These are phyloP conservation scores for Plasmodium coatneyi DNA, from an alignment of 169 alveolate species.

Conservation along the genomic window DNA sequence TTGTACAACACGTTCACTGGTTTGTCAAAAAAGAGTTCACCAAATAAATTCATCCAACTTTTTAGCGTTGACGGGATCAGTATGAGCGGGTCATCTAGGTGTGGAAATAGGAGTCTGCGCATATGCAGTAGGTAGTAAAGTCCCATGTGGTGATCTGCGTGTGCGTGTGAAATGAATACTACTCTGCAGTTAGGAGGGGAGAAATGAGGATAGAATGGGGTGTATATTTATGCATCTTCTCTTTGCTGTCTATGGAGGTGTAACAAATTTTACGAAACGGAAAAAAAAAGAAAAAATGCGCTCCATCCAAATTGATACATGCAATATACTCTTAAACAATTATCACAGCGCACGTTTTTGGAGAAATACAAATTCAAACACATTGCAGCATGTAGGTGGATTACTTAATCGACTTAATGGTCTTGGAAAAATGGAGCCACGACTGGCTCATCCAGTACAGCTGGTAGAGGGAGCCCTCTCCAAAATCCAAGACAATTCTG, in stretches of 20 bases:
- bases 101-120: constrained; percentile 76
- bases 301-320: not conserved
- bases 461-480: constrained; percentile 93
- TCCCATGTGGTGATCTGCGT: constrained; percentile 91
- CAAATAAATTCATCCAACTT: constrained; percentile 52
- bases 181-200: constrained; percentile 72
- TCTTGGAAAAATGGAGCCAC: constrained; percentile 71
- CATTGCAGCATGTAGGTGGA: not conserved
- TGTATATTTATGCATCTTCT: not conserved
- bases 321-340: not conserved
- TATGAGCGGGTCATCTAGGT: constrained; percentile 50
- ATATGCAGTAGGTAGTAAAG: constrained; percentile 80
- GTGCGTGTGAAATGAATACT: constrained; percentile 89
- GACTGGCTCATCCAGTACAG: constrained; percentile 81
- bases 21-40: constrained; percentile 43
- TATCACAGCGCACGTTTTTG: not conserved
- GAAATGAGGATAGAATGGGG: not conserved
- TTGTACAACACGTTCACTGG: constrained; percentile 19
- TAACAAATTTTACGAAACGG: not conserved
- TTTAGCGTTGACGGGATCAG: constrained; percentile 74
- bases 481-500: constrained; percentile 90
- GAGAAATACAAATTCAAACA: not conserved
- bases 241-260: not conserved
- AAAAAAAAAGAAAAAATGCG: not conserved
- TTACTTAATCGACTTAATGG: constrained; percentile 77